A percentile compares a stretch with the other conserved stretches of the same genome.
Evolutionary conservation across 805 yeast species (phyloP).

Genomic region (Scheffersomyces amazonensis): DNA sequence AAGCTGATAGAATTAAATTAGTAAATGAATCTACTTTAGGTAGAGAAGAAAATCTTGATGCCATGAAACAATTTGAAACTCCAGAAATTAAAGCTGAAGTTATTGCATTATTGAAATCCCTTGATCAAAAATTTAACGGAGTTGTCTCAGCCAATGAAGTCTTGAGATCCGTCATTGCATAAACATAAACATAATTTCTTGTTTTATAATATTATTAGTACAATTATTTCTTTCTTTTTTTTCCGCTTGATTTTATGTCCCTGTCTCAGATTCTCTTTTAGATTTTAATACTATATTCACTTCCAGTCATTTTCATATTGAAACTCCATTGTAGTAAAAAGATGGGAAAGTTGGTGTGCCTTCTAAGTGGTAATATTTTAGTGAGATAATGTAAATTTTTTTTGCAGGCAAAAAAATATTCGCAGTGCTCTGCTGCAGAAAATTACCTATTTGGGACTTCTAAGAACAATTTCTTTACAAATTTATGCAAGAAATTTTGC

Average conservation of each 20-base stretch:
- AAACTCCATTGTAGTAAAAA: too few species aligned
- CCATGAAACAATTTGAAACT: slow-evolving; percentile 73
- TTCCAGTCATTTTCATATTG: too few species aligned
- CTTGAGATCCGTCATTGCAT: slow-evolving; percentile 40
- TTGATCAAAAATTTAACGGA: slow-evolving; percentile 65
- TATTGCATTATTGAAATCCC: slow-evolving; percentile 66
- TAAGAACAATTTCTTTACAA: slow-evolving; percentile 9
- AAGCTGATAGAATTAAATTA: slow-evolving; percentile 67
- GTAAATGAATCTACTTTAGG: slow-evolving; percentile 76
- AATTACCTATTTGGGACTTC: slow-evolving; percentile 14
- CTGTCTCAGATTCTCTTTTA: too few species aligned
- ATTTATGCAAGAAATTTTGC: too few species aligned
- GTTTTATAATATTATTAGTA: too few species aligned
- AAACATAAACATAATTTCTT: not conserved
- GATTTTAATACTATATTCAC: too few species aligned
- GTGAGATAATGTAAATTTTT: too few species aligned
- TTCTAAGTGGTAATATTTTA: too few species aligned
- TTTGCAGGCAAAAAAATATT: too few species aligned
- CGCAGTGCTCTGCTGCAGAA: slow-evolving; percentile 5
- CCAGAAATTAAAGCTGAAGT: slow-evolving; percentile 65
- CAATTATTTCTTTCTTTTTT: too few species aligned
- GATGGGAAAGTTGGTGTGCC: too few species aligned
- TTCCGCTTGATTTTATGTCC: too few species aligned
- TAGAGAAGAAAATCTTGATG: slow-evolving; percentile 78
- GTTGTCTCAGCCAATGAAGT: slow-evolving; percentile 52